Conservation (phyloP, 768 basidiomycete genomes). For the Boletus fagicola region DNA sequence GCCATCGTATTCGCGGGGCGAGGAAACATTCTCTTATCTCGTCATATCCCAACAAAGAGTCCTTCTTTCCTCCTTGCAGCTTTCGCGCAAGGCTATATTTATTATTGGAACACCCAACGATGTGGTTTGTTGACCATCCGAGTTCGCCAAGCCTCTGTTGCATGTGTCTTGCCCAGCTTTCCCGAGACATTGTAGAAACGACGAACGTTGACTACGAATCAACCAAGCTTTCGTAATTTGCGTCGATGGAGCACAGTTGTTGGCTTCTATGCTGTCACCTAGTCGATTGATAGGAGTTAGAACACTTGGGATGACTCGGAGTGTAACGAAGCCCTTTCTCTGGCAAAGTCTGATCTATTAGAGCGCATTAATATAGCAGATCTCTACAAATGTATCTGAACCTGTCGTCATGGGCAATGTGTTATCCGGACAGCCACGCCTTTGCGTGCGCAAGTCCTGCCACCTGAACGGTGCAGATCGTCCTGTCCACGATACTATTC, state of each 20-base stretch:
- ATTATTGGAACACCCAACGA: neutral
- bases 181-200: neutral
- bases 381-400: neutral
- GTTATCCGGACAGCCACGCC: neutral
- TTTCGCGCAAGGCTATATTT: neutral
- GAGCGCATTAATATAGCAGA: neutral
- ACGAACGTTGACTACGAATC: neutral
- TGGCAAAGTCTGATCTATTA: neutral
- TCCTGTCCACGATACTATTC: neutral
- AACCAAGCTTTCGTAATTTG: too few species aligned
- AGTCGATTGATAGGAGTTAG: neutral
- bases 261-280: slow-evolving; percentile 20
- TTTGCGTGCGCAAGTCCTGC: neutral
- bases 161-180: neutral
- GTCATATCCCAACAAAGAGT: too few species aligned
- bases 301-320: neutral
- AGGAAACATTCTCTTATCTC: neutral
- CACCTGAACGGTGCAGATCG: neutral
- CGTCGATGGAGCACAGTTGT: neutral
- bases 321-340: neutral
- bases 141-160: neutral
- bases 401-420: neutral
- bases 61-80: neutral
- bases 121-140: neutral
- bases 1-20: neutral